Evolutionary conservation across 2,329 filamentous ascomycete species (phyloP), one percentile per base, ranked within the genome.

Genomic region (Bipolaris cookei): DNA sequence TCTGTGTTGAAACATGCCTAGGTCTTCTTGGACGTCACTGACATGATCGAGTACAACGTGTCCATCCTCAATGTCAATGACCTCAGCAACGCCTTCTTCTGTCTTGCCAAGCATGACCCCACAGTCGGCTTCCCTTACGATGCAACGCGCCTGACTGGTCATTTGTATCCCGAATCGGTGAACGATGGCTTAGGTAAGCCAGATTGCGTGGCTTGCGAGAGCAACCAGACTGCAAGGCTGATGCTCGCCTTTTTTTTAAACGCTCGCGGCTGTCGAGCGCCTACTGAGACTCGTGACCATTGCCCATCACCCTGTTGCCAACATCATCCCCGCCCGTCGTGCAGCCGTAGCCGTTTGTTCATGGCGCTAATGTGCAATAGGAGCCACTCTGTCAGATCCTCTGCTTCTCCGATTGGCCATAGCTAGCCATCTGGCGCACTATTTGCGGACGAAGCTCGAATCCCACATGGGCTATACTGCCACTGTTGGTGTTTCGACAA

Each of bases 401-500:
- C 43, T 83, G 80, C 65, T 62, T 18, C 76, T 88, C 51, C 87
- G 90, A 38, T 81, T 97, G 32, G 79, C 89, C 11, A 80, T 97
- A 7, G 93, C 87, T 4, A 95, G 92, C 10, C 92, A 97, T 76
- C 79, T 98, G 30, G 92, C 92, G 4, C 81, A 85, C 28, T 82
- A 94, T 71, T 76, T 98, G 23, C 88, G 94, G 11, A 79, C 83
- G 54, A 84, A 86, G 68, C 80, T 98, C 10, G 90, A 96, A 68
- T 81, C 87, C 43, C 82, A 91, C 43, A 89, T 88, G 68, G 91
- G 92, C 1, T 97, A 94, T 76, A 97, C 92, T 0, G 90, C 90
- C 25, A 94, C 93, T 1, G 92, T 91, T 39, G 94, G 94, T 3
- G 87, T 98, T 20, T 89, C 92, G 2, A 96, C 91, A 0, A 94